These are phyloP conservation scores for Ormosia semicastrata DNA, from an alignment of 306 rosid genomes.

Conservation along the genomic window DNA sequence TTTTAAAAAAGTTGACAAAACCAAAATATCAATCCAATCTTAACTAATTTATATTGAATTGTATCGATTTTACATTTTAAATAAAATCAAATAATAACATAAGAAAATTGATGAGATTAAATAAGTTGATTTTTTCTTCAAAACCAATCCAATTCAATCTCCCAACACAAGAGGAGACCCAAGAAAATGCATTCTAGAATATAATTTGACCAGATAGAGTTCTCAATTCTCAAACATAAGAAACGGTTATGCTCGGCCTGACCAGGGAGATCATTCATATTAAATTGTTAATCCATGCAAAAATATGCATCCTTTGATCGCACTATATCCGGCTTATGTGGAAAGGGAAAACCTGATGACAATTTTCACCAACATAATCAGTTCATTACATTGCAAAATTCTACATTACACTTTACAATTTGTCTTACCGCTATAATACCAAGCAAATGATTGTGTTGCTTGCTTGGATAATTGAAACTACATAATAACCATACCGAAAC, in stretches of 20 bases:
- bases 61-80: no score
- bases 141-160: no score
- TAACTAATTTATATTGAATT: no score
- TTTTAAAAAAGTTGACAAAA: no score
- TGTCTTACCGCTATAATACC: not conserved
- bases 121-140: no score
- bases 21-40: no score
- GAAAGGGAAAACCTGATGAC: constrained; percentile 3
- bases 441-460: constrained; percentile 14
- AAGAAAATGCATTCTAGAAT: not conserved
- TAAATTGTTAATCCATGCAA: not conserved
- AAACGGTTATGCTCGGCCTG: not conserved
- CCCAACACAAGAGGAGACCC: no score
- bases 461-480: constrained; percentile 16
- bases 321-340: not conserved
- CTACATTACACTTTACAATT: constrained; percentile 13
- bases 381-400: constrained; percentile 27
- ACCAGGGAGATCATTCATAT: not conserved
- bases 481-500: not conserved
- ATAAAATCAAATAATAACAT: no score
- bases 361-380: constrained; percentile 3
- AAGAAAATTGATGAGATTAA: no score
- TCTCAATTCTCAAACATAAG: not conserved
- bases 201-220: not conserved
- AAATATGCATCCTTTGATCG: not conserved